A percentile compares a stretch with the other conserved stretches of the same genome.
Evolutionary conservation across 441 rosid genomes (phyloP).

Genomic region (Gossypium schwendimanii): DNA sequence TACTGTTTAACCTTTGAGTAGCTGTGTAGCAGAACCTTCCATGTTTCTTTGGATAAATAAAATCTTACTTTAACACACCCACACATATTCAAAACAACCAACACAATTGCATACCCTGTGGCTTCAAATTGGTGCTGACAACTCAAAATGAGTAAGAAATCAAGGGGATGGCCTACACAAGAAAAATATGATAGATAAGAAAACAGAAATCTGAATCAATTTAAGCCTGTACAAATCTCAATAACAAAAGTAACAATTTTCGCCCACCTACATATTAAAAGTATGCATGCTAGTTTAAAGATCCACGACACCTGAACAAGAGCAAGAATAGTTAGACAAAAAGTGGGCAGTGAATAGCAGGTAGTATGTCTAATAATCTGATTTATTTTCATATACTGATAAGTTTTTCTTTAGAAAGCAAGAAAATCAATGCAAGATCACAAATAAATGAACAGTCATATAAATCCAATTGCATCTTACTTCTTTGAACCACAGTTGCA

Average conservation of each 20-base stretch:
- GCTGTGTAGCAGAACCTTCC: background rate
- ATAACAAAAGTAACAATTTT: conserved; percentile 17
- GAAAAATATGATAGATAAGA: conserved; percentile 7
- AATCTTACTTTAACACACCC: background rate
- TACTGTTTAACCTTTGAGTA: background rate
- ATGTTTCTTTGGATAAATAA: background rate
- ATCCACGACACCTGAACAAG: conserved; percentile 83
- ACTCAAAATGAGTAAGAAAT: background rate
- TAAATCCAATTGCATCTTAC: conserved; percentile 39
- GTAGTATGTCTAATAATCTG: background rate
- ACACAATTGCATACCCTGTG: conserved; percentile 6
- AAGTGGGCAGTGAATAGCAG: conserved; percentile 1
- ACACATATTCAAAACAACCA: background rate
- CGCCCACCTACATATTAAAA: conserved; percentile 20
- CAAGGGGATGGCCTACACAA: conserved; percentile 15
- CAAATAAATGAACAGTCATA: conserved; percentile 8
- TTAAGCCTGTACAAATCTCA: background rate
- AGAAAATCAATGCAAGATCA: conserved; percentile 1
- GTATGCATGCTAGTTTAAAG: conserved; percentile 55
- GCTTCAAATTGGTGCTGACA: background rate
- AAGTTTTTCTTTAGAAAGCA: background rate
- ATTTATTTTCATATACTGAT: background rate
- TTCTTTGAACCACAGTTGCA: conserved; percentile 92
- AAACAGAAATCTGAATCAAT: background rate
- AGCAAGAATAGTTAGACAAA: conserved; percentile 13